These are phyloP conservation scores for Kickxella alabastrina DNA, from an alignment of 192 early-diverging fungal genomes.

Conservation along the genomic window DNA sequence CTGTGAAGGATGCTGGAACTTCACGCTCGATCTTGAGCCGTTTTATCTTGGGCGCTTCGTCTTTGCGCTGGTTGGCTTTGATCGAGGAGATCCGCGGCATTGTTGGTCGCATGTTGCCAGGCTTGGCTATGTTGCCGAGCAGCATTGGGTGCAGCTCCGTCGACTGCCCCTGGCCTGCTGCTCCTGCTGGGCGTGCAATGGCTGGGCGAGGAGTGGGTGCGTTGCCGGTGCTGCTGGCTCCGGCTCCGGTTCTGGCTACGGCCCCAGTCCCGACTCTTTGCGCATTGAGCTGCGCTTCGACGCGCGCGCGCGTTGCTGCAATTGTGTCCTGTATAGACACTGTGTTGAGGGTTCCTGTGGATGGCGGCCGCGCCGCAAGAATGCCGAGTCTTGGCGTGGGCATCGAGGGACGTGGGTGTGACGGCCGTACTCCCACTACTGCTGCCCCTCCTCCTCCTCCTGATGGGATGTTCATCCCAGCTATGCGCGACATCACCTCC, in stretches of 20 bases:
- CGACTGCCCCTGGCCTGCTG: background rate
- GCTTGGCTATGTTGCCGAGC: conserved; percentile 31
- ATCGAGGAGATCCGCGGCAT: conserved; percentile 52
- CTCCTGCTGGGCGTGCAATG: background rate
- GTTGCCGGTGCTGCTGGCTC: conserved; percentile 11
- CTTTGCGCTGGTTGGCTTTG: conserved; percentile 70
- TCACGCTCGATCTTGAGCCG: conserved; percentile 54
- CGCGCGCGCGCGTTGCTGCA: conserved; percentile 33
- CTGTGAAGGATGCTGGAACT: conserved; percentile 51
- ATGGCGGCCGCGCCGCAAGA: too few species aligned
- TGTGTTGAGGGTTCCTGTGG: too few species aligned
- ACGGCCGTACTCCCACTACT: background rate
- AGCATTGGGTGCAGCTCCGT: conserved; percentile 37
- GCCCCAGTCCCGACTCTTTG: conserved; percentile 6
- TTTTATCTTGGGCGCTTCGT: conserved; percentile 43
- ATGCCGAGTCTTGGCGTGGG: too few species aligned
- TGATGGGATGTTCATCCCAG: conserved; percentile 50
- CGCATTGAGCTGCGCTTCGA: conserved; percentile 23
- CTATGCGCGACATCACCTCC: conserved; percentile 64
- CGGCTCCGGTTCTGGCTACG: conserved; percentile 3
- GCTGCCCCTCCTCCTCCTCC: background rate
- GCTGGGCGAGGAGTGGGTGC: background rate
- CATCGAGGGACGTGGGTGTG: background rate
- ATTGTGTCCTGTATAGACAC: conserved; percentile 26
- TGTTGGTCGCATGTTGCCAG: too few species aligned